These are phyloP conservation scores for Coemansia sp. DNA, from an alignment of 192 early-diverging fungal genomes.

Conservation along the genomic window DNA sequence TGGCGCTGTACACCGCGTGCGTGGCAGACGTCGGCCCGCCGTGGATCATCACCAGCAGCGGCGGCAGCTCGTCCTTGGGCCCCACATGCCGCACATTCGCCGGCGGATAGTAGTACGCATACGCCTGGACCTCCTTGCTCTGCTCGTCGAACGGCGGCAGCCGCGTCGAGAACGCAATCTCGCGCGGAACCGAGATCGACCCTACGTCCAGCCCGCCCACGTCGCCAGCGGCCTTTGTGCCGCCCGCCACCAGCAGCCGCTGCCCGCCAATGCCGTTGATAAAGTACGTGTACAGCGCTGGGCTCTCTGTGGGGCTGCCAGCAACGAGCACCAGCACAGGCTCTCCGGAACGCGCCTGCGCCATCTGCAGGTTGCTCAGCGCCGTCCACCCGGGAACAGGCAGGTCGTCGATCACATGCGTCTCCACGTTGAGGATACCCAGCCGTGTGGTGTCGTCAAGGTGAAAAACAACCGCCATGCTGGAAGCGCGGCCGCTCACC, in stretches of 20 bases:
- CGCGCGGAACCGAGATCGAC: constrained; percentile 63
- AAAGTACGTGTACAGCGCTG: constrained; percentile 35
- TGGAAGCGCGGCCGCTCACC: constrained; percentile 17
- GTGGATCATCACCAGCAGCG: constrained; percentile 69
- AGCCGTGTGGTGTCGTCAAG: constrained; percentile 15
- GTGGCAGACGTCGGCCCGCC: constrained; percentile 67
- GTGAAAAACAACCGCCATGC: constrained; percentile 26
- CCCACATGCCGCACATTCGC: constrained; percentile 60
- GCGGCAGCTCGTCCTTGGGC: constrained; percentile 59
- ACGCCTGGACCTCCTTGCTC: constrained; percentile 25
- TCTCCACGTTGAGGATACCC: constrained; percentile 33
- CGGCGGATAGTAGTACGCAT: constrained; percentile 65
- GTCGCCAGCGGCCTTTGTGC: background rate
- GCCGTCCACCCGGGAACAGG: constrained; percentile 40
- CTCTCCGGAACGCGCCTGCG: constrained; percentile 25
- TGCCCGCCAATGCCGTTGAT: constrained; percentile 24
- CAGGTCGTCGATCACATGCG: constrained; percentile 31
- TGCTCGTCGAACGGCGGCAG: constrained; percentile 27
- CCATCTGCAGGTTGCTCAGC: constrained; percentile 31
- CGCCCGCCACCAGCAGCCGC: background rate
- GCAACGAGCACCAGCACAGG: constrained; percentile 38
- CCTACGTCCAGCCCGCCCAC: constrained; percentile 14
- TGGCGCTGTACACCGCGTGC: constrained; percentile 41
- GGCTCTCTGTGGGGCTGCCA: constrained; percentile 29
- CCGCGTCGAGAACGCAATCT: constrained; percentile 63